Evolutionary conservation across 2,329 filamentous ascomycete species (phyloP).

Genomic region (Ascochyta viciae-villosae): DNA sequence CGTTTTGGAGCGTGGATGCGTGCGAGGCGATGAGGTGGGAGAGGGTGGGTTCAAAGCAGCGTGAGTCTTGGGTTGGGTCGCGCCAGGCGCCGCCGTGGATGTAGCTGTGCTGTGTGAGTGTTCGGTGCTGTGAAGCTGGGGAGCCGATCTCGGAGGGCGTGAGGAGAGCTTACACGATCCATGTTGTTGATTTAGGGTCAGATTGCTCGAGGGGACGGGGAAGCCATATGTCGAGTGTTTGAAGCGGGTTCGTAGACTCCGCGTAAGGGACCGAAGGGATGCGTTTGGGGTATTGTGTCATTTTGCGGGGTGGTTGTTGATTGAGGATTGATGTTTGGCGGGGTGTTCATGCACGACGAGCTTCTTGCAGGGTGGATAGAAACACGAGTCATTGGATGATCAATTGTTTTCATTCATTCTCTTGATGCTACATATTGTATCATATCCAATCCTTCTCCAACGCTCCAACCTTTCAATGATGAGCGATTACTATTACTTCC

Average conservation of each 20-base stretch:
- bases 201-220: constrained; percentile 40
- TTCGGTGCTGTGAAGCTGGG: background rate
- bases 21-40: constrained; percentile 42
- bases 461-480: constrained; percentile 4
- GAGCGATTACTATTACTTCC: constrained; percentile 24
- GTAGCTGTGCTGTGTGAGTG: constrained; percentile 41
- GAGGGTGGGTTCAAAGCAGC: constrained; percentile 48
- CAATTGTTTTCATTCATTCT: constrained; percentile 20
- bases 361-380: constrained; percentile 11
- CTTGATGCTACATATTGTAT: constrained; percentile 10
- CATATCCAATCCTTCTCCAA: constrained; percentile 6
- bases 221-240: constrained; percentile 54
- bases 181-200: constrained; percentile 30
- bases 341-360: constrained; percentile 21
- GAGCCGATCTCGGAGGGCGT: background rate
- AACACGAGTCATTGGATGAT: constrained; percentile 6
- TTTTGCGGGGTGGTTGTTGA: constrained; percentile 18
- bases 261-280: constrained; percentile 39
- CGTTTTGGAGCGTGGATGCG: constrained; percentile 22
- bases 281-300: constrained; percentile 28
- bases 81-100: constrained; percentile 61
- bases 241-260: constrained; percentile 38
- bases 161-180: constrained; percentile 43
- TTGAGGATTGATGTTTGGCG: constrained; percentile 20
- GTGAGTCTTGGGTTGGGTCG: constrained; percentile 52